A percentile compares a stretch with the other conserved stretches of the same genome.
These are phyloP conservation scores for Dichomitus squalens DNA, from an alignment of 1,284 basidiomycete genomes.

Conservation along the genomic window DNA sequence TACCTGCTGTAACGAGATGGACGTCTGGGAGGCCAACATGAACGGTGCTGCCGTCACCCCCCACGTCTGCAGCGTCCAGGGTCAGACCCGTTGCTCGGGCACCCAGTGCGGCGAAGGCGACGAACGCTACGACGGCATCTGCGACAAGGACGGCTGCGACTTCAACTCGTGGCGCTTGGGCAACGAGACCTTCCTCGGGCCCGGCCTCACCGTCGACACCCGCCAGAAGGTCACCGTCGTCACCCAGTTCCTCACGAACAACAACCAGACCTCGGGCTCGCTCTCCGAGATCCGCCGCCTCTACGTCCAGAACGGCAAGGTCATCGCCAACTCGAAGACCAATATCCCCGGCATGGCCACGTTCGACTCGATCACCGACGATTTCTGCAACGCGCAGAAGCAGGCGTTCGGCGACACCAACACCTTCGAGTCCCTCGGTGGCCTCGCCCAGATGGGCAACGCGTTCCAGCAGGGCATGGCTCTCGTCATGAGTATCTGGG, in stretches of 20 bases:
- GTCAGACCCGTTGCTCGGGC: slow-evolving; percentile 41
- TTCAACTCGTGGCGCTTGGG: slow-evolving; percentile 63
- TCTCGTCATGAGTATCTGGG: slow-evolving; percentile 53
- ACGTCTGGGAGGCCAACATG: slow-evolving; percentile 61
- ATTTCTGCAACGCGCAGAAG: slow-evolving; percentile 42
- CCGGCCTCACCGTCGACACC: slow-evolving; percentile 46
- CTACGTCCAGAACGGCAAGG: slow-evolving; percentile 53
- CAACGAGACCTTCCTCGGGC: slow-evolving; percentile 50
- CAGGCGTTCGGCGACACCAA: slow-evolving; percentile 42
- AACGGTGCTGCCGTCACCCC: slow-evolving; percentile 53
- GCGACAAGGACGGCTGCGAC: slow-evolving; percentile 56
- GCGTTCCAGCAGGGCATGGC: slow-evolving; percentile 52
- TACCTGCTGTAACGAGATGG: slow-evolving; percentile 61
- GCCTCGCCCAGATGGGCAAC: slow-evolving; percentile 45
- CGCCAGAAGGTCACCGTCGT: slow-evolving; percentile 52
- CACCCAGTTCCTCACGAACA: slow-evolving; percentile 54
- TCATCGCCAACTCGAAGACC: slow-evolving; percentile 50
- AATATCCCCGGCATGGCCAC: slow-evolving; percentile 44
- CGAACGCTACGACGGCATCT: slow-evolving; percentile 41
- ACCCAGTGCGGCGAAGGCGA: slow-evolving; percentile 34
- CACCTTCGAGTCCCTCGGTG: slow-evolving; percentile 49
- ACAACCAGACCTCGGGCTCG: slow-evolving; percentile 45
- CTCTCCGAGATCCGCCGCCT: slow-evolving; percentile 55
- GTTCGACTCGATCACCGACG: slow-evolving; percentile 40
- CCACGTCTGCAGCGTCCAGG: slow-evolving; percentile 46